phyloP scores from a whole-genome alignment of 306 rosid species.

The Quercus agrifolia region DNA sequence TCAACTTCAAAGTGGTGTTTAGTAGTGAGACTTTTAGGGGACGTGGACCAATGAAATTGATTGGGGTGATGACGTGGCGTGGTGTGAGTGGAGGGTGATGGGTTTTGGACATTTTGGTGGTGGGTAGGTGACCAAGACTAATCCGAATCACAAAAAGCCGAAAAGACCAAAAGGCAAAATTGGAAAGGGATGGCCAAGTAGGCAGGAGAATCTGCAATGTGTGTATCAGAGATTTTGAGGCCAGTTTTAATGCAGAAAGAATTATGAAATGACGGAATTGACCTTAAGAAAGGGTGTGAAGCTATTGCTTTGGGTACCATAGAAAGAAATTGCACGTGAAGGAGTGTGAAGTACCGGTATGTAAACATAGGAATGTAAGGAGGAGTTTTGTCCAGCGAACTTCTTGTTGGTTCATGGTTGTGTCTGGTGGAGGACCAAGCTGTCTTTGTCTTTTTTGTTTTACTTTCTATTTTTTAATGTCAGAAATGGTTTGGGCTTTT shows the following conservation, averaged over 20 bases:
- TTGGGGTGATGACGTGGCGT: neutral
- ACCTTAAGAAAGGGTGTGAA: neutral
- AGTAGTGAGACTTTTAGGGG: neutral
- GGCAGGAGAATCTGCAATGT: neutral
- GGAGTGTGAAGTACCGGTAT: neutral
- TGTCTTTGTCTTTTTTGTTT: too few relatives aligned
- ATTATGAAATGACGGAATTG: neutral
- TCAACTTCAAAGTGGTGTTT: too few relatives aligned
- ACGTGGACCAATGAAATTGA: neutral
- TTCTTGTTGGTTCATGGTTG: too few relatives aligned
- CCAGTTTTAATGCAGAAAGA: neutral
- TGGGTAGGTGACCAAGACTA: neutral
- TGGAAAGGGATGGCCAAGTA: neutral
- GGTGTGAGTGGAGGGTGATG: neutral
- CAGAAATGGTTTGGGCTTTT: too few relatives aligned
- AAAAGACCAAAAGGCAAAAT: neutral
- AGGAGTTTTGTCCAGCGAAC: neutral
- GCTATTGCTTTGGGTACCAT: constrained; percentile 8
- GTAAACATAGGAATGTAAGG: neutral
- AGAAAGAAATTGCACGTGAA: constrained; percentile 20
- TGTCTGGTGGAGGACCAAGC: too few relatives aligned
- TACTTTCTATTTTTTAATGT: too few relatives aligned
- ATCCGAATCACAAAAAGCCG: too few relatives aligned
- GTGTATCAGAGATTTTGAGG: neutral
- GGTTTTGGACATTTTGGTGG: neutral